These are phyloP conservation scores for Vachellia collinsii DNA, from an alignment of 306 rosid species.

Conservation along the genomic window DNA sequence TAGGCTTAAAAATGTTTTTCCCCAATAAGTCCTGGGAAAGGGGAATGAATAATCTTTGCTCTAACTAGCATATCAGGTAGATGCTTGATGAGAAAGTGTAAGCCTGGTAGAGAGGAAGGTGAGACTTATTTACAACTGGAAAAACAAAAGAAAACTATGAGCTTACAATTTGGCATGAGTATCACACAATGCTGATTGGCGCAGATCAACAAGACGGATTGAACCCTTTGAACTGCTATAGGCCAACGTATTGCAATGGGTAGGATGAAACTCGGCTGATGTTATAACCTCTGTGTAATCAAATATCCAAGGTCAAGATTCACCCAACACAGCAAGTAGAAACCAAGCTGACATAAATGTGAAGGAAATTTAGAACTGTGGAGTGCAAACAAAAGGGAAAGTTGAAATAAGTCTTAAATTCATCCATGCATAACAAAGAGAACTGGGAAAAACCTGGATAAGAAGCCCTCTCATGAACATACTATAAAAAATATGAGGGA, in stretches of 20 bases:
- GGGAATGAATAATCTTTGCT: constrained; percentile 3
- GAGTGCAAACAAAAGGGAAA: not conserved
- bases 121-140: not conserved
- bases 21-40: not conserved
- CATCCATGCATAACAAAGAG: not conserved
- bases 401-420: not conserved
- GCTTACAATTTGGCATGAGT: constrained; percentile 92
- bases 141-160: constrained; percentile 19
- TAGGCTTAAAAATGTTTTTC: constrained; percentile 16
- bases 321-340: constrained; percentile 16
- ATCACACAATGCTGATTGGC: constrained; percentile 98
- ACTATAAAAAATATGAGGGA: not conserved
- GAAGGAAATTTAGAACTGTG: not conserved
- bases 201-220: constrained; percentile 92
- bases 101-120: not conserved
- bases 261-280: constrained; percentile 99
- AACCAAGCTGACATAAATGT: not conserved
- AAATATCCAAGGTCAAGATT: constrained; percentile 36
- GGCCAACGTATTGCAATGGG: constrained; percentile 89
- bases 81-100: not conserved
- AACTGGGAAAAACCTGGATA: not conserved
- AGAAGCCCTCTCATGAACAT: not conserved
- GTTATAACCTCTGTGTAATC: constrained; percentile 96
- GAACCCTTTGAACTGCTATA: constrained; percentile 99
- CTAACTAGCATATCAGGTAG: not conserved